Base-by-base conservation (phyloP, 306 rosid species). In the Cicer judaicum region DNA sequence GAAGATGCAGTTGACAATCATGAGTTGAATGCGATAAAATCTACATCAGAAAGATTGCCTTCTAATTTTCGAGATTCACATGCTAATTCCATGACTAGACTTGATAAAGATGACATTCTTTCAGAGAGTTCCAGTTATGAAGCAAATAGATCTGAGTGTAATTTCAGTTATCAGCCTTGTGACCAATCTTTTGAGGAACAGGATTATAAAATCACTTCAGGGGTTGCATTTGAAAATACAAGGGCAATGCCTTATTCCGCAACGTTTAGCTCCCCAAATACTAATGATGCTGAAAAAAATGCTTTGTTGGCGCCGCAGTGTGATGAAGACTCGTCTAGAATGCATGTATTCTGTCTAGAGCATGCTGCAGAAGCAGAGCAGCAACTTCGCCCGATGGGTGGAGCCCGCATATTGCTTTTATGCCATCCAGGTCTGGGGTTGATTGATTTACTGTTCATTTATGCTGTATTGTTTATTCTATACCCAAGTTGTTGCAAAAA, bases 281-380 rank as follows among this genome's bases (percentile, higher is more conserved):
- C 80, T 49, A 75, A 79, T 55, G 92, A 77, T 64, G 77, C 83
- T 73, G 93, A 83, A 72, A 75, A 80, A 77, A 81, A 76, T 21
- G 64, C 78, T 83, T 64, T 84, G 7, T 74, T 87, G 78, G 75
- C 59, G 78, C 88, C 90, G 59, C 74, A 81, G 49, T 82, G 86
- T 41, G 92, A 95, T 11, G 90, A 89, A 52, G 98, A 95, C 78
- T 89, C 97, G 15, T 89, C 96, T 59, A 90, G 98, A 83, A 78
- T 90, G 93, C 99, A 95, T 85, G 93, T 95, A 47, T 95, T 95
- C 79, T 95, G 99, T 82, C 92, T 92, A 39, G 99, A 92, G 86
- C 99, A 95, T 84, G 99, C 99, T 34, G 79, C 78, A 72, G 98
- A 90, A 77, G 98, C 88, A 40, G 98, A 92, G 84, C 83, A 92